Conservation (phyloP, 2,329 filamentous ascomycete genomes). For the Hirsutella rhossiliensis region DNA sequence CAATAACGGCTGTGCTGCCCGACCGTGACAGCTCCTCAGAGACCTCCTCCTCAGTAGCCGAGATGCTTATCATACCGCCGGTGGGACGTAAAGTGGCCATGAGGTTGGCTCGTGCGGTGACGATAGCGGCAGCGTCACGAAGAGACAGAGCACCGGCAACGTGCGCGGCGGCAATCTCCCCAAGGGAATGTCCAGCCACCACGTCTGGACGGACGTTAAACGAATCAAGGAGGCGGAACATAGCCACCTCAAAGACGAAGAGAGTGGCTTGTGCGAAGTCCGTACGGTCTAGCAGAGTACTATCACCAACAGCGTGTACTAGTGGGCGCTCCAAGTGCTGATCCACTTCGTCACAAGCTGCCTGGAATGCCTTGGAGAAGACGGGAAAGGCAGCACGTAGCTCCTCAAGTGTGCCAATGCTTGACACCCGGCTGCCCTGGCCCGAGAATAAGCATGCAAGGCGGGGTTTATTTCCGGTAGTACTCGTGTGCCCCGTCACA, state of each 20-base stretch:
- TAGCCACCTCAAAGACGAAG: conserved; percentile 19
- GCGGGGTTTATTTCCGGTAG: no score
- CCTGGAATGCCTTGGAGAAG: conserved; percentile 13
- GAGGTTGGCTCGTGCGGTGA: no score
- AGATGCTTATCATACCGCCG: no score
- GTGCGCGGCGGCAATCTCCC: conserved; percentile 16
- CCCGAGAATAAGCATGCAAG: conserved; percentile 22
- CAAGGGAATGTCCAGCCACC: conserved; percentile 12
- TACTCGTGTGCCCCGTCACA: conserved; percentile 3
- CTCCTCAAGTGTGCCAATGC: conserved; percentile 17
- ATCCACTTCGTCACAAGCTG: conserved; percentile 12
- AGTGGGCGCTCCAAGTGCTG: no score
- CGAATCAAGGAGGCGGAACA: conserved; percentile 17
- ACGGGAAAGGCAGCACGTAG: conserved; percentile 11
- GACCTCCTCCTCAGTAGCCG: no score
- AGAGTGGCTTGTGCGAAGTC: conserved; percentile 20
- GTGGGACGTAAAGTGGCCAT: no score
- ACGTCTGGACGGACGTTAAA: conserved; percentile 16
- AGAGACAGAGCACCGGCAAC: conserved; percentile 18
- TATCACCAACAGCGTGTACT: conserved; percentile 9
- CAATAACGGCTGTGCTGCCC: no score
- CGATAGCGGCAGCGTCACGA: no score
- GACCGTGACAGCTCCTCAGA: no score
- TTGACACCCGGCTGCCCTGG: conserved; percentile 22
- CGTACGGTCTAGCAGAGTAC: conserved; percentile 19